A percentile compares a stretch with the other conserved stretches of the same genome.
phyloP scores from a whole-genome alignment of 169 alveolate species.

The Plasmodium coatneyi region DNA sequence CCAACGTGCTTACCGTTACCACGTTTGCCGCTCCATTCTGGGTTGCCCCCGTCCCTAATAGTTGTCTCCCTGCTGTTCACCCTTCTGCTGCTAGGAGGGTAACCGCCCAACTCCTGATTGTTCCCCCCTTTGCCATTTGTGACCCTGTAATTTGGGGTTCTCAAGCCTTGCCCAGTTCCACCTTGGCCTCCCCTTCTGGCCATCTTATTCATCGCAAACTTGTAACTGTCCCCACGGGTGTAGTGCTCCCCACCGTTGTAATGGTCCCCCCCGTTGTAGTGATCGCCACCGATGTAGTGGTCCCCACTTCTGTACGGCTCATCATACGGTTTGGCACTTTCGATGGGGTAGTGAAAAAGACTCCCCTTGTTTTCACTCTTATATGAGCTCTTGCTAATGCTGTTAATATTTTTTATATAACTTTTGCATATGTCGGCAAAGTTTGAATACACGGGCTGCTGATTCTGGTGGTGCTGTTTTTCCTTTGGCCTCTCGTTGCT shows the following conservation, averaged over 20 bases:
- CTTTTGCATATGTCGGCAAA: slow-evolving; percentile 49
- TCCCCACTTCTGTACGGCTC: slow-evolving; percentile 7
- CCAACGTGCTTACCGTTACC: background rate
- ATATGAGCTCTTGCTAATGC: background rate
- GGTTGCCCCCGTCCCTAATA: background rate
- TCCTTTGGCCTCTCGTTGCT: background rate
- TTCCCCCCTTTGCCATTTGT: background rate
- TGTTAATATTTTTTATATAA: slow-evolving; percentile 37
- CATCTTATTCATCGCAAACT: background rate
- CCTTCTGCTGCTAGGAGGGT: background rate
- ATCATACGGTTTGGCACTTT: background rate
- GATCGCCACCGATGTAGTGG: background rate
- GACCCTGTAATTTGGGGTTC: background rate
- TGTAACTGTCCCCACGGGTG: background rate
- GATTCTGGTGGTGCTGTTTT: background rate
- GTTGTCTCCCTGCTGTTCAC: background rate
- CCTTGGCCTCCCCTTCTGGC: background rate
- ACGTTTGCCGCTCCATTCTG: background rate
- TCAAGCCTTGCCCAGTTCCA: background rate
- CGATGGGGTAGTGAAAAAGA: background rate
- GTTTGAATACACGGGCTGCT: slow-evolving; percentile 12
- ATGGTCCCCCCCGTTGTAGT: background rate
- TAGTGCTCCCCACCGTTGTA: no score
- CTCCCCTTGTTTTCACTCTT: background rate
- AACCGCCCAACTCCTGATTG: background rate